These are phyloP conservation scores for Heritiera fomes DNA, from an alignment of 345 rosid genomes.

Conservation along the genomic window DNA sequence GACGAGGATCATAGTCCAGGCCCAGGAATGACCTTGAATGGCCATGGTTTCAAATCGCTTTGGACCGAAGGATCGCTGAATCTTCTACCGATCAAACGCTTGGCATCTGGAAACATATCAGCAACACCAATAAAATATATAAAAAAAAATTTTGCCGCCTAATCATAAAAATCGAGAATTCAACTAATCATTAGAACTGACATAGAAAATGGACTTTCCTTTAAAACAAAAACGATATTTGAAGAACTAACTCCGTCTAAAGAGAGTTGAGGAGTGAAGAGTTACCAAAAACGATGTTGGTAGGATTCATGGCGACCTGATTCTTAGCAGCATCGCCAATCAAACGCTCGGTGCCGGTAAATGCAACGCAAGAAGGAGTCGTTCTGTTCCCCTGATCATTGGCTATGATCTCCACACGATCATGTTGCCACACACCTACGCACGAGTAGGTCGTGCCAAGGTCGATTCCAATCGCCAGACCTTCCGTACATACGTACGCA, in stretches of 20 bases:
- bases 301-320: slow-evolving; percentile 66
- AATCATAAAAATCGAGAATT: neutral
- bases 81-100: slow-evolving; percentile 53
- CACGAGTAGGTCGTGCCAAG: slow-evolving; percentile 61
- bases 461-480: slow-evolving; percentile 66
- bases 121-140: neutral
- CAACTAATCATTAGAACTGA: neutral
- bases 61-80: slow-evolving; percentile 45
- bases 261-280: neutral
- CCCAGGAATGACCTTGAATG: slow-evolving; percentile 44
- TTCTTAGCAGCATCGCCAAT: slow-evolving; percentile 71
- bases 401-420: slow-evolving; percentile 63
- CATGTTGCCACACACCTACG: slow-evolving; percentile 67
- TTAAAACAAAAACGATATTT: neutral
- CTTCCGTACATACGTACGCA: no score
- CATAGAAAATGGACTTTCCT: neutral
- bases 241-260: neutral
- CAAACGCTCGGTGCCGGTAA: slow-evolving; percentile 54
- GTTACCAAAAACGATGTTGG: slow-evolving; percentile 64
- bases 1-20: slow-evolving; percentile 49
- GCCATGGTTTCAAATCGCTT: slow-evolving; percentile 41
- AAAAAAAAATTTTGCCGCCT: neutral
- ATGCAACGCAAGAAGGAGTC: slow-evolving; percentile 56
- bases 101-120: slow-evolving; percentile 29
- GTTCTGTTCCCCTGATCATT: slow-evolving; percentile 61